A percentile compares a stretch with the other conserved stretches of the same genome.
Evolutionary conservation across 805 yeast genomes (phyloP).

Genomic region (Myxozyma geophila): DNA sequence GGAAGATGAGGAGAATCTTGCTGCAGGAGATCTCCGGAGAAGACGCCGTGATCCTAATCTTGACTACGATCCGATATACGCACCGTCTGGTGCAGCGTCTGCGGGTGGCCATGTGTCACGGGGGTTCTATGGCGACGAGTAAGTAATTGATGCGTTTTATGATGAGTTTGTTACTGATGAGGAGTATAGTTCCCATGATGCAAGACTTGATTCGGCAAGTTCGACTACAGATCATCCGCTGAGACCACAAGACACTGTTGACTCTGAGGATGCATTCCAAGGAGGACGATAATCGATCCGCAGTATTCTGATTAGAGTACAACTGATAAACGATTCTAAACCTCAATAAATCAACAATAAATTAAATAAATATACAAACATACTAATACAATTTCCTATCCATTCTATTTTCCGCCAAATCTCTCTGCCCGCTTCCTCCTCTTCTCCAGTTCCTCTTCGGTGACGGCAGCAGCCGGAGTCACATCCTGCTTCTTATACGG

Average conservation of each 20-base stretch:
- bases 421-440: slow-evolving; percentile 26
- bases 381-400: neutral
- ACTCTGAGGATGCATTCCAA: slow-evolving; percentile 1
- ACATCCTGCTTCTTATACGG: neutral
- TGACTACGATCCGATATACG: slow-evolving; percentile 5
- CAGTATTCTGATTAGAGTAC: neutral
- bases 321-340: neutral
- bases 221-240: slow-evolving; percentile 10
- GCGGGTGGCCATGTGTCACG: neutral
- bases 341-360: neutral
- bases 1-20: slow-evolving; percentile 18
- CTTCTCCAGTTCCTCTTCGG: slow-evolving; percentile 24
- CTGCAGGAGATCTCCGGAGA: slow-evolving; percentile 3
- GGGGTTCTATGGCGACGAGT: neutral
- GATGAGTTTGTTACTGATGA: neutral
- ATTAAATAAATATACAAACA: neutral
- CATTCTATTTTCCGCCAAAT: slow-evolving; percentile 9
- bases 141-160: neutral
- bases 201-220: slow-evolving; percentile 8
- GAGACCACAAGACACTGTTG: neutral
- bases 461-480: neutral
- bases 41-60: neutral
- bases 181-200: neutral
- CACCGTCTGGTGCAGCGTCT: slow-evolving; percentile 1
- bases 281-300: neutral